Percentiles rank a stretch among this genome's conserved stretches.
These are phyloP conservation scores for Ganoderma leucocontextum DNA, from an alignment of 1,284 basidiomycete species.

Conservation along the genomic window DNA sequence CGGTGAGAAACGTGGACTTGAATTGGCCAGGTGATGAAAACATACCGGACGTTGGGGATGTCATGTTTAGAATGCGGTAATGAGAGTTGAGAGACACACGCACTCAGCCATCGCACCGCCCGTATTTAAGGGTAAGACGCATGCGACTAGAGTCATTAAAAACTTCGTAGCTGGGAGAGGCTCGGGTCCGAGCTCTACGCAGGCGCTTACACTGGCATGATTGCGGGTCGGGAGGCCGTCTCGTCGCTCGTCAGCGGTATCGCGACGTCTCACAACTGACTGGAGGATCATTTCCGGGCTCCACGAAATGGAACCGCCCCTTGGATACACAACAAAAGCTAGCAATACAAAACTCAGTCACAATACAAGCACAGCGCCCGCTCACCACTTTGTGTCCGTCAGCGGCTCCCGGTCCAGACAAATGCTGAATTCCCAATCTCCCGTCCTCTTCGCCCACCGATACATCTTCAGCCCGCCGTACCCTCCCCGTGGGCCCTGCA, in stretches of 20 bases:
- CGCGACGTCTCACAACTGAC: neutral
- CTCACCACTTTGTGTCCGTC: constrained; percentile 35
- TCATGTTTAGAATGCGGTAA: neutral
- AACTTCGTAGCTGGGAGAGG: neutral
- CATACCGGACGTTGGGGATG: neutral
- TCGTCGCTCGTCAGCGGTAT: neutral
- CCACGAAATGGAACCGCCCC: neutral
- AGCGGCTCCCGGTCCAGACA: constrained; percentile 38
- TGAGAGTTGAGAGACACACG: no score
- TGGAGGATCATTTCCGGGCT: neutral
- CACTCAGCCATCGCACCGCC: neutral
- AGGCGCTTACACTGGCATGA: neutral
- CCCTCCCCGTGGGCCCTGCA: constrained; percentile 29
- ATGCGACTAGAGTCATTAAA: neutral
- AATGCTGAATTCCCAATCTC: constrained; percentile 40
- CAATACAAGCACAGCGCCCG: neutral
- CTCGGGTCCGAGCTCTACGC: neutral
- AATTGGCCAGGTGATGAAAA: neutral
- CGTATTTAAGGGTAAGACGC: neutral
- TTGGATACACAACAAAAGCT: neutral
- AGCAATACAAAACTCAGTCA: neutral
- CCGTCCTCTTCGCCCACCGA: constrained; percentile 42
- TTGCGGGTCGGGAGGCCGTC: neutral
- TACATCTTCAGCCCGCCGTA: constrained; percentile 42
- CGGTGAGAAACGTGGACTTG: neutral